Base-by-base conservation (phyloP, 768 basidiomycete genomes). In the Solioccasus polychromus region DNA sequence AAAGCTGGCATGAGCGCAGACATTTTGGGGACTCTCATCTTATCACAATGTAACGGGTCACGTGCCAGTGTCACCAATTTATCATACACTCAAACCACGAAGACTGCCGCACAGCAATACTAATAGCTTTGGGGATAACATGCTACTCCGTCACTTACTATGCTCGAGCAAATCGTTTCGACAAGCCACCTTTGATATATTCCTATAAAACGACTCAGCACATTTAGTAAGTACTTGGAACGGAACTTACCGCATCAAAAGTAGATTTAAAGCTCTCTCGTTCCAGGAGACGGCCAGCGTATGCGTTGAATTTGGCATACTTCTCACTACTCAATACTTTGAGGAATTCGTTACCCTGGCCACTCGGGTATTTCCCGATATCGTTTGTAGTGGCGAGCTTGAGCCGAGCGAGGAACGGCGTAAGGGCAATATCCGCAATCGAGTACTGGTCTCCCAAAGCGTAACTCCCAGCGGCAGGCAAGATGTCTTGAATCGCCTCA, bases 371-470 rank as follows among this genome's bases (percentile, higher is more conserved):
- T 18, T 62, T 67, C 1, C 82, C 82, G 18, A 80, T 24, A 25
- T 83, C 79, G 48, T 80, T 73, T 55, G 67, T 62, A 24, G 79
- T 51, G 24, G 59, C 39, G 1, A 78, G 46, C 22, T 74, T 70
- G 32, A 75, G 49, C 10, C 85, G 70, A n/a, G 73, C 80, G 12
- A 84, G 53, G 71, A 84, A 82, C 1, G 85, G 81, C 4, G 74
- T 66, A 20, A 84, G 58, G 0, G 80, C 76, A 6, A 78, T 75
- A 52, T 86, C 85, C 11, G 83, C 85, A 41, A 78, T 75, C n/a
- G 74, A 79, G 42, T 49, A 62, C 15, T 62, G 51, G 5, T 52
- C 50, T 20, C 54, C 57, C 8, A 60, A 4, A n/a, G 57, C 79
- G 36, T 68, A 80, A 0, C 45, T 57, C 28, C 75, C 76, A 1